Conservation (phyloP, 345 rosid genomes). For the Diplotaxis tenuifolia region DNA sequence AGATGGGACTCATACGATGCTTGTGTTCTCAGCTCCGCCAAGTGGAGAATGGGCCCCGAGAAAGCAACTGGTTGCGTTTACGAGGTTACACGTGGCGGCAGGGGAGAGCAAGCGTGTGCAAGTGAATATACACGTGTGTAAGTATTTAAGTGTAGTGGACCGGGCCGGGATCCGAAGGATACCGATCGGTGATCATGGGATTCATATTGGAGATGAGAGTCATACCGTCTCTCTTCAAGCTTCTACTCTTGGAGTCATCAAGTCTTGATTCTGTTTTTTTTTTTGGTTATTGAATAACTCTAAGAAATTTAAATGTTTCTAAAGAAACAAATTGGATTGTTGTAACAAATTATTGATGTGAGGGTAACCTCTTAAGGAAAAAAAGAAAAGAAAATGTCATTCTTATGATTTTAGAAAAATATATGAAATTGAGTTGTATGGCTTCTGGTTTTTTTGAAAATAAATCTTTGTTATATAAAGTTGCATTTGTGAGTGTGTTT, state of each 20-base stretch:
- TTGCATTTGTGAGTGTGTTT: too few species aligned
- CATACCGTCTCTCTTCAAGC: slow-evolving; percentile 73
- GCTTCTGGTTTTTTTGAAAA: too few species aligned
- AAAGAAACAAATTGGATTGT: slow-evolving; percentile 8
- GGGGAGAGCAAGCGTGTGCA: slow-evolving; percentile 48
- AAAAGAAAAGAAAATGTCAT: not conserved
- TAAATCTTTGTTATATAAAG: too few species aligned
- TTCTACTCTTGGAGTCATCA: slow-evolving; percentile 48
- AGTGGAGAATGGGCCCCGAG: slow-evolving; percentile 64
- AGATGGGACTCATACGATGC: slow-evolving; percentile 65
- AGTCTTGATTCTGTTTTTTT: slow-evolving; percentile 35
- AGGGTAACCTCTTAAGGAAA: not conserved
- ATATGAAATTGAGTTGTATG: not conserved
- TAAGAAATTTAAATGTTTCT: not conserved
- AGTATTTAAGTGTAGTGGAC: slow-evolving; percentile 80
- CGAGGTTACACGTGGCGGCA: slow-evolving; percentile 58
- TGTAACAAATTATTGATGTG: slow-evolving; percentile 8
- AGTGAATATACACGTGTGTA: slow-evolving; percentile 77
- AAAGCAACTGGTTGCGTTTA: slow-evolving; percentile 72
- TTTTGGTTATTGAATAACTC: not conserved
- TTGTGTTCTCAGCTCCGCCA: slow-evolving; percentile 70
- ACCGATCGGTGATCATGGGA: slow-evolving; percentile 70
- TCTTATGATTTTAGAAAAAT: not conserved
- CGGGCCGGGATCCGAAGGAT: slow-evolving; percentile 72
- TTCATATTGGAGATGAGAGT: slow-evolving; percentile 59